Base-by-base conservation (phyloP, 345 rosid species). In the Pistacia integerrima region DNA sequence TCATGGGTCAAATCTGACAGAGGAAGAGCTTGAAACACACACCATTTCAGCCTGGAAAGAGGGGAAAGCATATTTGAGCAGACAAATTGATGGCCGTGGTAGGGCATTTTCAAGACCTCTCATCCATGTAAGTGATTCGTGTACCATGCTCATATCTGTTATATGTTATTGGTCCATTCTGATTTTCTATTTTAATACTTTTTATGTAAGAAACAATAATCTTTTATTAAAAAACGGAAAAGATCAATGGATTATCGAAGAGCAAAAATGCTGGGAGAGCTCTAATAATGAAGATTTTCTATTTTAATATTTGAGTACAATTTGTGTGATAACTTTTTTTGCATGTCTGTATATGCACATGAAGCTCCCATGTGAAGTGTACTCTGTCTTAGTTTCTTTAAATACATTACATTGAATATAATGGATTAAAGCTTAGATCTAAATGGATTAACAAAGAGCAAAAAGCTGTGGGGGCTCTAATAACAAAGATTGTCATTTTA, bases 11-110 rank as follows among this genome's bases (percentile, higher is more conserved):
- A 88, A 87, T 82, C 78, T 91, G 84, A 91, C 92, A 2, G 97
- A 91, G 90, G 97, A 91, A 83, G 94, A 91, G 79, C 89, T 91
- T 59, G 97, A 91, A 64, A 87, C 89, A 4, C 97, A 86, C 77
- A 80, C 87, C 49, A 86, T 88, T 72, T 81, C 88, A 62, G 88
- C 92, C 10, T 88, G 92, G 92, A 88, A 88, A 61, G 88, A 85
- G 77, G 88, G 81, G 62, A 88, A 88, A 73, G 71, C 82, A 5
- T 80, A 77, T 70, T 78, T 85, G 70, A 83, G 61, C 30, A 69
- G 84, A 67, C 87, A 85, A 80, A 74, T 86, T 74, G 88, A 86
- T 79, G 82, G 76, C 20, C 71, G 68, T 59, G 84, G 78, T 61
- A 86, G 86, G 78, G 83, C 89, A 75, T 76, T 78, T 75, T 62